Base-by-base conservation (phyloP, 345 rosid genomes). In the Turritis glabra region DNA sequence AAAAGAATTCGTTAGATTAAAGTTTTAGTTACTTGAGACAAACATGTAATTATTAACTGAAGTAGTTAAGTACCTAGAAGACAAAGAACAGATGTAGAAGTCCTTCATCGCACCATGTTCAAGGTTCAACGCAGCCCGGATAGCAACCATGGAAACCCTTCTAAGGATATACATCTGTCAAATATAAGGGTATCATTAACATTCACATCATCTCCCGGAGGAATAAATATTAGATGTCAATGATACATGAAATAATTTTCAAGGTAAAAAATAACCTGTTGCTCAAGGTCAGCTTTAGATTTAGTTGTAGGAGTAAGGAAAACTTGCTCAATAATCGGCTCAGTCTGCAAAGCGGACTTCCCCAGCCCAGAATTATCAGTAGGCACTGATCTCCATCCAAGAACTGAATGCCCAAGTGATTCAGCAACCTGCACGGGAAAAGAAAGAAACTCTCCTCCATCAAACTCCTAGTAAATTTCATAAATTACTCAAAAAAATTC, bases 41-140 rank as follows among this genome's bases (percentile, higher is more conserved):
- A 8, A 23, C 30, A 46, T 53, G 10, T 11, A 27, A n/a, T 27
- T 35, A 3, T 8, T 5, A 43, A 59, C 3, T 23, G 15, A 9
- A 63, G n/a, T 19, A 43, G 41, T 1, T 2, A 22, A 65, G 69
- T 38, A 96, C 99, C 98, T 89, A 13, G 99, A 96, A 59, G 99
- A 96, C 57, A 96, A 88, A 65, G 99, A 96, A 81, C 99, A 96
- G 40, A 96, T 96, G 78, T 96, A 96, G 79, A 96, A 96, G 84
- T 96, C 99, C 81, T 70, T 86, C 44, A 79, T 87, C 33, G 86
- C 86, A 52, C 99, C 99, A 75, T 92, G 85, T 58, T 89, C 88
- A 54, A 96, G 97, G 81, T 90, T 96, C 80, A 92, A 72, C 0
- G 98, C 97, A 67, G 96, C 89, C 65, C 95, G 85, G 56, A 96